Percentiles rank a stretch among this genome's conserved stretches.
phyloP scores from a whole-genome alignment of 2,329 filamentous ascomycete genomes.

The Cladosporium colombiae region DNA sequence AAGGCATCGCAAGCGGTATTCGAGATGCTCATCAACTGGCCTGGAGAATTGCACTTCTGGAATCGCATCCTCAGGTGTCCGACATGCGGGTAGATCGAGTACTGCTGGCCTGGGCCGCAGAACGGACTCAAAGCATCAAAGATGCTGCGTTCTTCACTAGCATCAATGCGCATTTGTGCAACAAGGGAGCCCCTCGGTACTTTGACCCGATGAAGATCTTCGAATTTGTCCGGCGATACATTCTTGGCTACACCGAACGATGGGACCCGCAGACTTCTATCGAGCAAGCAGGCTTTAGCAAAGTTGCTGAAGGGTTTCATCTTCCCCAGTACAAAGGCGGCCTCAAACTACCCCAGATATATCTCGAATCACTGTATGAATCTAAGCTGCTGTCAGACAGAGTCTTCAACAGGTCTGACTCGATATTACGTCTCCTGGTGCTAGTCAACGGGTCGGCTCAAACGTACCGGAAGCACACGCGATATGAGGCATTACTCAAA shows the following conservation, averaged over 20 bases:
- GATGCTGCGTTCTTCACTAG: neutral
- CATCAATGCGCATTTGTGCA: neutral
- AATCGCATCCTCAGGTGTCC: neutral
- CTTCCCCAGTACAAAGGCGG: neutral
- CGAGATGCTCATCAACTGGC: constrained; percentile 42
- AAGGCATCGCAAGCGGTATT: constrained; percentile 46
- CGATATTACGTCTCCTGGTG: neutral
- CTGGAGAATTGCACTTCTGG: constrained; percentile 38
- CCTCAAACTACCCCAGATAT: neutral
- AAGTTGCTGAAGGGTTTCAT: neutral
- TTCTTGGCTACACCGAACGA: neutral
- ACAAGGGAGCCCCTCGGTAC: neutral
- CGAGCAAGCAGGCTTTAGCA: neutral
- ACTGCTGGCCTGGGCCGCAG: neutral
- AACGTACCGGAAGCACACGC: neutral
- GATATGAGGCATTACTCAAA: neutral
- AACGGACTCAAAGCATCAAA: neutral
- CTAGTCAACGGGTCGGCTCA: neutral
- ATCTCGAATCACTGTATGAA: neutral
- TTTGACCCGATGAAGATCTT: neutral
- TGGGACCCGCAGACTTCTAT: neutral
- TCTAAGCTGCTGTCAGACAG: neutral
- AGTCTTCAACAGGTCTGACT: neutral
- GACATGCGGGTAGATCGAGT: neutral
- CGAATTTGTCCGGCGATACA: neutral